Conservation (phyloP, 2,329 filamentous ascomycete species). For the Xylariales sp. region DNA sequence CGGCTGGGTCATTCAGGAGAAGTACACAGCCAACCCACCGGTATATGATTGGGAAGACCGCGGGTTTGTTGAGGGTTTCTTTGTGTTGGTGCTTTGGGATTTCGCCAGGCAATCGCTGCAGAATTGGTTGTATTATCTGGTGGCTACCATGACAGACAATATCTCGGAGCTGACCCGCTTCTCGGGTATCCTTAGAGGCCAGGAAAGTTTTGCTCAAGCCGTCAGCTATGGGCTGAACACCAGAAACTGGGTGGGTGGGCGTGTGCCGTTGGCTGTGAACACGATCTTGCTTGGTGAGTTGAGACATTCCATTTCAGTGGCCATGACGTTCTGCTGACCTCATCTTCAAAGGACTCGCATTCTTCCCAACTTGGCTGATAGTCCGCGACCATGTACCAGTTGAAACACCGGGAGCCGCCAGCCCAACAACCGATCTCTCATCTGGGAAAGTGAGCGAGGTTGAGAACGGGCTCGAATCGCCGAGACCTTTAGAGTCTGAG, state of each 20-base stretch:
- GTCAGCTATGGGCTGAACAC: constrained; percentile 36
- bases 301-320: not conserved
- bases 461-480: constrained; percentile 14
- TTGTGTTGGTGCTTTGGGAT: constrained; percentile 60
- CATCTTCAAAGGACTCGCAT: constrained; percentile 27
- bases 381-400: constrained; percentile 25
- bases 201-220: constrained; percentile 37
- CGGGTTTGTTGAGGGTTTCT: constrained; percentile 64
- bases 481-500: constrained; percentile 8
- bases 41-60: constrained; percentile 61
- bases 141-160: constrained; percentile 51
- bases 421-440: constrained; percentile 9
- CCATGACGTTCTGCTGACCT: too few relatives aligned
- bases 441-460: constrained; percentile 9
- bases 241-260: constrained; percentile 30
- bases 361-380: constrained; percentile 26
- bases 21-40: constrained; percentile 44
- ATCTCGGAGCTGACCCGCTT: constrained; percentile 45
- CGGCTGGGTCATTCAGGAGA: constrained; percentile 48
- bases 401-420: constrained; percentile 12
- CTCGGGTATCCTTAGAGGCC: constrained; percentile 34
- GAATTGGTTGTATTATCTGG: constrained; percentile 53
- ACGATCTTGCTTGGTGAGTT: constrained; percentile 32
- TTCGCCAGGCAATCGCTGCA: constrained; percentile 48
- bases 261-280: constrained; percentile 34